Percentiles rank a stretch among this genome's conserved stretches.
Evolutionary conservation across 148 eudicot species (phyloP).

Genomic region (Vaccinium macrocarpon): DNA sequence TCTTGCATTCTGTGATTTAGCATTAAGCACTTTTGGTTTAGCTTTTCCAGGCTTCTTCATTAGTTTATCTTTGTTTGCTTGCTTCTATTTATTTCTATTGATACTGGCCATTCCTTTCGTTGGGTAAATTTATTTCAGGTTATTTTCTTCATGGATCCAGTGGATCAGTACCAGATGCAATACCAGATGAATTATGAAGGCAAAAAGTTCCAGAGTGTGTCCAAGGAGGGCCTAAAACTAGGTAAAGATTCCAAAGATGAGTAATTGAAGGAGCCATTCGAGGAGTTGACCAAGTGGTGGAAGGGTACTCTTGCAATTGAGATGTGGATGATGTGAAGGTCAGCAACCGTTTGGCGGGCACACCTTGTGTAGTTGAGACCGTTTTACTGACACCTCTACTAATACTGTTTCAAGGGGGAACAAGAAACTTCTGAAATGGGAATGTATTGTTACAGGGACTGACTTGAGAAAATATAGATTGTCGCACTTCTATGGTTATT

Average conservation of each 20-base stretch:
- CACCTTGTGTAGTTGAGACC: conserved; percentile 96
- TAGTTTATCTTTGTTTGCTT: background rate
- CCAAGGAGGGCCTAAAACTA: conserved; percentile 86
- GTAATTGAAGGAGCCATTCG: conserved; percentile 82
- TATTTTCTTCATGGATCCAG: conserved; percentile 85
- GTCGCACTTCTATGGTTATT: background rate
- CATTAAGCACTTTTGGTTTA: background rate
- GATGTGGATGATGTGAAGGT: conserved; percentile 86
- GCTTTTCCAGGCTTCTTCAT: background rate
- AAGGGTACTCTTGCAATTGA: conserved; percentile 69
- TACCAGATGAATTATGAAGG: conserved; percentile 95
- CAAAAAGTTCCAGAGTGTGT: conserved; percentile 90
- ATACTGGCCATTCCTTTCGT: background rate
- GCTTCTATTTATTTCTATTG: conserved; percentile 4
- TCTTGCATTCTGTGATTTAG: background rate
- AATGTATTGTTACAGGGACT: background rate
- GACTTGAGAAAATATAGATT: background rate
- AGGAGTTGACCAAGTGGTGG: conserved; percentile 96
- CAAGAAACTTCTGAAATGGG: background rate
- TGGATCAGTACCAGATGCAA: conserved; percentile 94
- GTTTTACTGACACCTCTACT: conserved; percentile 54
- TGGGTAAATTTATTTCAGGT: conserved; percentile 39
- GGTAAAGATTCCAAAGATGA: conserved; percentile 81
- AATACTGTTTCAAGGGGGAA: background rate
- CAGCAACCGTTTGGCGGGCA: conserved; percentile 91